Evolutionary conservation across 1,139 yeast species (phyloP).

Genomic region (Geotrichum histeridarum): DNA sequence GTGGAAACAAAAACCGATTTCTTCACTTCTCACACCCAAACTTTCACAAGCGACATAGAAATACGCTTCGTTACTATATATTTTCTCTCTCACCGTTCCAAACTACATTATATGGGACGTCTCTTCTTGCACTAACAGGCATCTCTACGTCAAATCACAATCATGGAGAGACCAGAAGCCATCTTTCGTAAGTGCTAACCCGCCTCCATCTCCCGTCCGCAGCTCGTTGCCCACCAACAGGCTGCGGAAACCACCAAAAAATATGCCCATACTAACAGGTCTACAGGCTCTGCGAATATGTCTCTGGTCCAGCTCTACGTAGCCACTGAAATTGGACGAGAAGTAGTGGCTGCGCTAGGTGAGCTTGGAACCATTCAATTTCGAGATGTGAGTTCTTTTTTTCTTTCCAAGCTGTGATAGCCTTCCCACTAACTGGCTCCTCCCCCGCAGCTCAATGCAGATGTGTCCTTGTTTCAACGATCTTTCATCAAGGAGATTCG

Average conservation of each 20-base stretch:
- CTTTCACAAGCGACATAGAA: neutral
- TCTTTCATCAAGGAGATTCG: constrained; percentile 80
- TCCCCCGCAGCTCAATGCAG: constrained; percentile 55
- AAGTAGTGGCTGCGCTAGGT: constrained; percentile 77
- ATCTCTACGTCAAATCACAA: neutral
- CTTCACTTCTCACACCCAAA: neutral
- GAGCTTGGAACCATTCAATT: constrained; percentile 78
- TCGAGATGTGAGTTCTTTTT: constrained; percentile 47
- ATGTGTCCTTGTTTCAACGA: constrained; percentile 77
- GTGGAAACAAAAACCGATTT: neutral
- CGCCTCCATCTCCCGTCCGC: neutral
- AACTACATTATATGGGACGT: too few species aligned
- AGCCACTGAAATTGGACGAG: constrained; percentile 86
- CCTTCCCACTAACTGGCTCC: constrained; percentile 12
- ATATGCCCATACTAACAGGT: neutral
- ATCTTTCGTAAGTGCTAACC: constrained; percentile 20
- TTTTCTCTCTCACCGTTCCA: too few species aligned
- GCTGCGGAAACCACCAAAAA: neutral
- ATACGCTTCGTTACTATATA: too few species aligned
- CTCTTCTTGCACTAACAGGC: too few species aligned
- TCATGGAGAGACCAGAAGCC: constrained; percentile 22
- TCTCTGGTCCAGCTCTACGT: constrained; percentile 84
- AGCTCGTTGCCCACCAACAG: neutral
- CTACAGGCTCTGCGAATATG: constrained; percentile 84
- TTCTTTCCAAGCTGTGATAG: neutral